phyloP scores from a whole-genome alignment of 192 early-diverging fungal species.

The Coemansia guatemalensis region DNA sequence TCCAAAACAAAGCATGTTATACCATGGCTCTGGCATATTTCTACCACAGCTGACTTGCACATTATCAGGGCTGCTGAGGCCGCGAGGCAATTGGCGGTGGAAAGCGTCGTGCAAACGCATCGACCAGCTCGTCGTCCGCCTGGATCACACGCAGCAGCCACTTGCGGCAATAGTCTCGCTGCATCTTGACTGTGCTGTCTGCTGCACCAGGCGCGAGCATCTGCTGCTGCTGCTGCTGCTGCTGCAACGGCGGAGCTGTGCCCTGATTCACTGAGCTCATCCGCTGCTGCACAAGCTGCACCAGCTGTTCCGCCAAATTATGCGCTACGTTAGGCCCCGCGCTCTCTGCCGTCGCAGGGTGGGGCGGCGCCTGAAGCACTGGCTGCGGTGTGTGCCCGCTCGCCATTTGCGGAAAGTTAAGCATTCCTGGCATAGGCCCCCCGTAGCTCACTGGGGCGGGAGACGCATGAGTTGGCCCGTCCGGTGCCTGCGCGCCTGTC shows the following conservation, averaged over 20 bases:
- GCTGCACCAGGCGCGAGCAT: neutral
- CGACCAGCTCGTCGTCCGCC: slow-evolving; percentile 52
- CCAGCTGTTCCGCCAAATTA: slow-evolving; percentile 52
- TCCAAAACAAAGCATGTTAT: too few species aligned
- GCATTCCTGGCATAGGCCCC: slow-evolving; percentile 23
- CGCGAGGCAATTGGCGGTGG: slow-evolving; percentile 41
- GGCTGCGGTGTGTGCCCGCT: slow-evolving; percentile 15
- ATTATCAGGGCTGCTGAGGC: slow-evolving; percentile 11
- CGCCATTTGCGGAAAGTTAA: slow-evolving; percentile 34
- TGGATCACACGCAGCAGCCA: slow-evolving; percentile 53
- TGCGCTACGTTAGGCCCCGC: slow-evolving; percentile 32
- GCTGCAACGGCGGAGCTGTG: neutral
- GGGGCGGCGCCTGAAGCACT: slow-evolving; percentile 8
- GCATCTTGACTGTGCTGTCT: slow-evolving; percentile 19
- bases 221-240: slow-evolving; percentile 8
- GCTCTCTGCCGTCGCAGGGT: neutral
- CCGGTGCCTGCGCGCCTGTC: slow-evolving; percentile 10
- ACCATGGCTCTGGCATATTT: too few species aligned
- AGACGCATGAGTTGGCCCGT: slow-evolving; percentile 37
- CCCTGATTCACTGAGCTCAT: slow-evolving; percentile 34
- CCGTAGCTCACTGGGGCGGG: slow-evolving; percentile 32
- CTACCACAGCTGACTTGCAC: neutral
- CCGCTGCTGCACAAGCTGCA: slow-evolving; percentile 50
- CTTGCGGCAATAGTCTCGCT: slow-evolving; percentile 50
- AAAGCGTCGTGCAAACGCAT: slow-evolving; percentile 52